Percentiles rank a stretch among this genome's conserved stretches.
Evolutionary conservation across 176 grass and related monocot genomes (phyloP).

Genomic region (Oryza rufipogon): DNA sequence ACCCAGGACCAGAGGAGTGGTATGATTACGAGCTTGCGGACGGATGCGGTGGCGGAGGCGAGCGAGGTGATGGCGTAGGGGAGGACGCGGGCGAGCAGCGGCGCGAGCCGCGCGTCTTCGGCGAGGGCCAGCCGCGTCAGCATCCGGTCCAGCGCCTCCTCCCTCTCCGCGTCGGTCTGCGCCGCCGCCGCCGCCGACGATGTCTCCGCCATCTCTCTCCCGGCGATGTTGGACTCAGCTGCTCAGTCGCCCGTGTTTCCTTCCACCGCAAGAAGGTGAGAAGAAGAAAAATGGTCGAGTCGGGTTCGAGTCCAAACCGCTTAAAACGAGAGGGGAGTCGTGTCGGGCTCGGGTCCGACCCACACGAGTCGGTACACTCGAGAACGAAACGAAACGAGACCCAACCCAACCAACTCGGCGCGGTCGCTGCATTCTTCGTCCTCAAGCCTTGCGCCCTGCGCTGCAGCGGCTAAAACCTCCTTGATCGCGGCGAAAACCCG

Average conservation of each 20-base stretch:
- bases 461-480: not conserved
- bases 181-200: conserved; percentile 31
- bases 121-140: conserved; percentile 86
- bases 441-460: not conserved
- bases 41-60: conserved; percentile 63
- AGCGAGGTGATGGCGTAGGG: conserved; percentile 88
- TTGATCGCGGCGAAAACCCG: too few relatives aligned
- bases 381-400: not conserved
- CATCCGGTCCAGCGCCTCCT: conserved; percentile 78
- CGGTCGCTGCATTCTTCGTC: too few relatives aligned
- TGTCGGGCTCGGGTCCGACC: too few relatives aligned
- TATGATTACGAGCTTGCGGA: conserved; percentile 73
- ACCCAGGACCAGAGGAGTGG: not conserved
- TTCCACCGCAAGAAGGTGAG: conserved; percentile 40
- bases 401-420: not conserved
- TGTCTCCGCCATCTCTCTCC: conserved; percentile 57
- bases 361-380: too few relatives aligned
- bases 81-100: conserved; percentile 72
- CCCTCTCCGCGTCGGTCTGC: conserved; percentile 70
- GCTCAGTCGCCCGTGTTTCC: conserved; percentile 27
- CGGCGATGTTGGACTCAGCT: conserved; percentile 23
- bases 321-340: not conserved
- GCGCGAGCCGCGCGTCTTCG: conserved; percentile 74
- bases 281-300: not conserved
- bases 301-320: not conserved